Base-by-base conservation (phyloP, 1,284 basidiomycete species). In the Irpex lacteus region DNA sequence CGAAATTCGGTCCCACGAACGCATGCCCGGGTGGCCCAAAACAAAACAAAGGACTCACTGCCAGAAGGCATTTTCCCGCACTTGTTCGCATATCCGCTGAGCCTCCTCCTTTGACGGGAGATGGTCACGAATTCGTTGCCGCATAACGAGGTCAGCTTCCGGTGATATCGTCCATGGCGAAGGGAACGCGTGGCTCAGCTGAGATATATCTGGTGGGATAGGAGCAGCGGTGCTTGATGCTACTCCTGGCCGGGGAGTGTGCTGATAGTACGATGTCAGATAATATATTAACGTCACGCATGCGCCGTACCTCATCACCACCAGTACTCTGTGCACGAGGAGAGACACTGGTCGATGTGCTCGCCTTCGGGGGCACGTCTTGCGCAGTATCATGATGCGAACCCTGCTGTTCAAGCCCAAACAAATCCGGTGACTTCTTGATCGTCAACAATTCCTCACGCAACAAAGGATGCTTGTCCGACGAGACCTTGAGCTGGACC, bases 21-120 rank as follows among this genome's bases (percentile, higher is more conserved):
- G 7, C 13, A 26, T 56, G 54, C 60, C 60, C 54, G 65, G 49
- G 54, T 59, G n/a, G 59, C 54, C 54, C 61, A 64, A 58, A 60
- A 60, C 38, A 56, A 56, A 11, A 56, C 8, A 15, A 53, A 50
- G 50, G 36, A 82, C 86, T 70, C 74, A 88, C 87, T 89, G 88
- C 88, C 88, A 90, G 65, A 89, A 79, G 55, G 87, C 87, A 66
- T 89, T 87, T 67, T 77, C 77, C 63, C 82, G 82, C 38, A 87
- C 87, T 73, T 85, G 81, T 64, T 84, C 80, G 71, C 87, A 88
- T 13, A 88, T 80, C 36, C 79, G 77, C 59, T 81, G 77, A 0
- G 87, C 87, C 66, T 87, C 85, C 59, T 78, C 74, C 62, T 80
- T 80, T 9, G 82, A 76, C 37, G 88, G 88, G 26, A 90, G 78